Evolutionary conservation across 495 filamentous ascomycete genomes (phyloP), one percentile per base, ranked within the genome.

Genomic region (Recurvomyces mirabilis): DNA sequence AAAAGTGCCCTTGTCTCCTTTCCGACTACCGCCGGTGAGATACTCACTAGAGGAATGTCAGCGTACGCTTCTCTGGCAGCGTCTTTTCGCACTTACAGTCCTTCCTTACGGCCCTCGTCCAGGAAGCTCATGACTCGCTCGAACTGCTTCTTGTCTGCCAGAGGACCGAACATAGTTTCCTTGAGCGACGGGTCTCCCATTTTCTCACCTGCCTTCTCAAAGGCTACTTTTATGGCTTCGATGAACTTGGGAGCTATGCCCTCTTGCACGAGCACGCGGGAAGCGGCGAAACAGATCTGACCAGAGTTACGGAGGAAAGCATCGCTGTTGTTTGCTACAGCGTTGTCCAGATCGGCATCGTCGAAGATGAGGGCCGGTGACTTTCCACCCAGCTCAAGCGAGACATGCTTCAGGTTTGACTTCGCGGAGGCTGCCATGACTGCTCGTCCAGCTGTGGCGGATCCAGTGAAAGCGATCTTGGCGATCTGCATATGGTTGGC

Each of bases 1-100:
- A 42, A 65, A 72, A 41, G 58, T 69, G 0, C 68, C 68, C 24
- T 60, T 56, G 12, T 50, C 43, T 30, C 57, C 59, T 22, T 55
- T 49, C 4, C 54, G 52, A 13, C 17, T 31, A 4, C 59, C 57
- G 12, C 59, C 57, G 12, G 57, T 58, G 17, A 60, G 32, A 21
- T 53, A 49, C 15, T 49, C n/a, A n/a, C n/a, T n/a, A n/a, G n/a
- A n/a, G n/a, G n/a, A n/a, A n/a, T n/a, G n/a, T n/a, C n/a, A n/a
- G n/a, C n/a, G n/a, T n/a, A n/a, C n/a, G n/a, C n/a, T n/a, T n/a
- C n/a, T n/a, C n/a, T n/a, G n/a, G n/a, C n/a, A n/a, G n/a, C n/a
- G n/a, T n/a, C n/a, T n/a, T n/a, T n/a, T n/a, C n/a, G n/a, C n/a
- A n/a, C n/a, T n/a, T n/a, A 53, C 24, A 55, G 39, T 9, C 53